These are phyloP conservation scores for Psophocarpus tetragonolobus DNA, from an alignment of 306 rosid species.

Conservation along the genomic window DNA sequence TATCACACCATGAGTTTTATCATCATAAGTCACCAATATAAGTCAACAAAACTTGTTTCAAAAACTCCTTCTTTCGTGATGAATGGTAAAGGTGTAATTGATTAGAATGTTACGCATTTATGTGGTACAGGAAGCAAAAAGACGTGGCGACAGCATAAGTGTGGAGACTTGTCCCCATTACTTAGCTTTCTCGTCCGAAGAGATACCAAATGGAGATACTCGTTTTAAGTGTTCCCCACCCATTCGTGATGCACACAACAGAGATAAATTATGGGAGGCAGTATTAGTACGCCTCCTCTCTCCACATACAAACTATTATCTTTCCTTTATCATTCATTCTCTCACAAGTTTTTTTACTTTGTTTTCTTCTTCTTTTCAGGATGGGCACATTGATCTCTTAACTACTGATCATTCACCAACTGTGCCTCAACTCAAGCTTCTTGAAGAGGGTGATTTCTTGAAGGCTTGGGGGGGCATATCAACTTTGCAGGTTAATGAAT, in stretches of 20 bases:
- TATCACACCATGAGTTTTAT: not conserved
- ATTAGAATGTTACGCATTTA: slow-evolving; percentile 11
- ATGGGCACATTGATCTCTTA: slow-evolving; percentile 78
- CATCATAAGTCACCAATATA: not conserved
- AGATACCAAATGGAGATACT: slow-evolving; percentile 78
- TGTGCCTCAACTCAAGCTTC: slow-evolving; percentile 82
- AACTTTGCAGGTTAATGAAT: slow-evolving; percentile 70
- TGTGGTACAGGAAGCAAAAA: slow-evolving; percentile 73
- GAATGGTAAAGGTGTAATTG: too few relatives aligned
- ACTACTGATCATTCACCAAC: slow-evolving; percentile 96
- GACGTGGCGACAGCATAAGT: slow-evolving; percentile 71
- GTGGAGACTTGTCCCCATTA: slow-evolving; percentile 95
- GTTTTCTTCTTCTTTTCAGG: slow-evolving; percentile 50
- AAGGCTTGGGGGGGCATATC: slow-evolving; percentile 99
- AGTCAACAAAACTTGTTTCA: not conserved
- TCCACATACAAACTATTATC: not conserved
- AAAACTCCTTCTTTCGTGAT: not conserved
- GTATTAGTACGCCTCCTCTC: slow-evolving; percentile 53
- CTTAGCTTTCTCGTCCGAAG: slow-evolving; percentile 81
- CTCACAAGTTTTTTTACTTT: not conserved
- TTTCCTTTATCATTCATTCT: not conserved
- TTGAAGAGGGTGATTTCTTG: slow-evolving; percentile 77
- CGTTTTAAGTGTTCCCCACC: slow-evolving; percentile 97
- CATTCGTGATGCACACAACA: slow-evolving; percentile 74
- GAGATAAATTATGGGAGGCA: slow-evolving; percentile 81